Evolutionary conservation across 1,139 yeast species (phyloP), one percentile per base, ranked within the genome.

Genomic region (Maudiozyma humilis): DNA sequence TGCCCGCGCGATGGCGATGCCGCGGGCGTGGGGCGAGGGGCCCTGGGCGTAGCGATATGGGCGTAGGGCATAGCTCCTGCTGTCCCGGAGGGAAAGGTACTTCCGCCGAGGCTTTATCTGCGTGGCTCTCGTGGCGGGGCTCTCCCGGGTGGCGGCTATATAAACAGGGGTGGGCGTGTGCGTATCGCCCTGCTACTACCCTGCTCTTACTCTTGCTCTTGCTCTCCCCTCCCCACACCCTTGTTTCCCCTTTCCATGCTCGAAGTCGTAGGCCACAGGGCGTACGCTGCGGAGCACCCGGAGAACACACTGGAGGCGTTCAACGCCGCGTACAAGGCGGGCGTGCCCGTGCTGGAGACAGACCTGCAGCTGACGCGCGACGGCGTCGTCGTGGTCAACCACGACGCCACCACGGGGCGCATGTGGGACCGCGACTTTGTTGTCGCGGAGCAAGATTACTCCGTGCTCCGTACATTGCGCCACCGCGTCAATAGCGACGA

Each of bases 221-320:
- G 27, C 27, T 23, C 10, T 23, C 27, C 8, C 27, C 27, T 10
- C 27, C n/a, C n/a, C n/a, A n/a, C n/a, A n/a, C n/a, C 27, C 6
- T 23, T 10, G 27, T 6, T 6, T 23, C 6, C 6, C 10, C 19
- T 6, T 29, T 20, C 1, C 4, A 43, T 41, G 47, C 43, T 43
- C 3, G 64, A 79, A 32, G 50, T 63, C 10, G 58, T 60, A 20
- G 65, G 65, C 17, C 66, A 63, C 44, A 56, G 67, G 47, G 67
- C 62, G 20, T 62, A 53, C 44, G 59, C 51, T 32, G 65, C 82
- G 46, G 77, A 75, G 30, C 66, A 71, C 44, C 85, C 94, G 3
- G 97, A 89, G 59, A 89, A 89, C 63, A 83, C 96, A 3, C 52
- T 87, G 15, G 56, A 69, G 2, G 88, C 95, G 2, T 85, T 86